Base-by-base conservation (phyloP, 257 asterid genomes). In the Solanum ossicruentum region DNA sequence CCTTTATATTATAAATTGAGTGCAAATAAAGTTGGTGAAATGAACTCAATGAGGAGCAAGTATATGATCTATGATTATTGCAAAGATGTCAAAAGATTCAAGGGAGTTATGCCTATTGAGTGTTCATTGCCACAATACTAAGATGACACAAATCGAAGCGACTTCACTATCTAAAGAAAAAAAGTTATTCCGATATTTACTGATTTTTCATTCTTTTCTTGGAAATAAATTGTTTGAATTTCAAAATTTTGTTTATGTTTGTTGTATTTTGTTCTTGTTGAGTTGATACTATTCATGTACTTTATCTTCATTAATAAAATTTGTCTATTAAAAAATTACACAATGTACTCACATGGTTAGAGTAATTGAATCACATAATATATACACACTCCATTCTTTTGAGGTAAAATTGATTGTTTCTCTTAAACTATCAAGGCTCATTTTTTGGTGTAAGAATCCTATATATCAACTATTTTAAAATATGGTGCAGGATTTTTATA, bases 1-100 rank as follows among this genome's bases (percentile, higher is more conserved):
- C 86, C 90, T 12, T 47, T 13, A 4, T 75, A 84, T 71, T 58
- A 47, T 70, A 84, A 89, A 70, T 89, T 95, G 85, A 87, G 86
- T 75, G 3, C 7, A 56, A 85, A 77, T 72, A 78, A 88, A 57
- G 85, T 23, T 2, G 83, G 85, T 32, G 86, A 89, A 83, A 87
- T 94, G 93, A 88, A 87, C 13, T 83, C 87, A 87, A 77, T 88
- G 5, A 90, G 97, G 45, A 83, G 80, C 12, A 89, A 92, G 26
- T 87, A 80, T 65, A 86, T 92, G 93, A 86, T 91, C 8, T 95
- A 95, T 83, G 97, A 92, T 83, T 93, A 95, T 84, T 95, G 98
- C 90, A 82, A 81, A 83, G 94, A 93, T 88, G 60, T 83, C 4
- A 86, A 72, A 17, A 49, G 89, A n/a, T 92, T 84, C 89, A 88